Percentiles rank a stretch among this genome's conserved stretches.
phyloP scores from a whole-genome alignment of 371 early-diverging fungal species.

The Mortierella sp. region DNA sequence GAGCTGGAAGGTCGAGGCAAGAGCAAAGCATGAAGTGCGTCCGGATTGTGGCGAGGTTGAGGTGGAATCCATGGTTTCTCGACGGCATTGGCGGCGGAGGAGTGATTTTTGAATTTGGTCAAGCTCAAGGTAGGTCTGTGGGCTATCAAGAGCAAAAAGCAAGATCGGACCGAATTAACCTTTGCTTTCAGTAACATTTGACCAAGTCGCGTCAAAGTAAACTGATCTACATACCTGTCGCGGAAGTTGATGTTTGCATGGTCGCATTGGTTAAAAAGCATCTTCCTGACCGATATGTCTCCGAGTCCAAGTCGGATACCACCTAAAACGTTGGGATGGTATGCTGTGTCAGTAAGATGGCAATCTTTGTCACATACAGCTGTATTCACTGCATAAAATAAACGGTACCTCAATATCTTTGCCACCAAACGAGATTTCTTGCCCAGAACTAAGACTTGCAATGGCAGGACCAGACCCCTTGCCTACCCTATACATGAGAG shows the following conservation, averaged over 20 bases:
- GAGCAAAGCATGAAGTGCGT: constrained; percentile 29
- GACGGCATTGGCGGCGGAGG: neutral
- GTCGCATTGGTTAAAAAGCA: constrained; percentile 34
- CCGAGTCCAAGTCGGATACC: constrained; percentile 17
- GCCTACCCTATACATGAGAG: constrained; percentile 4
- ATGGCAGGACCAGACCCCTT: constrained; percentile 46
- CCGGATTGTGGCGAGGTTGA: constrained; percentile 31
- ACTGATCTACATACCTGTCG: neutral
- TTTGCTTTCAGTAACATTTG: neutral
- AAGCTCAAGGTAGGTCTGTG: neutral
- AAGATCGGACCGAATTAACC: neutral
- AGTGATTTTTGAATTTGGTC: constrained; percentile 37
- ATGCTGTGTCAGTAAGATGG: neutral
- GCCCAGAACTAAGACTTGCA: constrained; percentile 36
- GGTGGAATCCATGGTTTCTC: constrained; percentile 14
- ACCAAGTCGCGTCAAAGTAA: neutral
- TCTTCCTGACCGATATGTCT: constrained; percentile 27
- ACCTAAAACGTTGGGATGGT: neutral
- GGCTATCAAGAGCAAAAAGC: neutral
- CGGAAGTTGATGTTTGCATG: neutral
- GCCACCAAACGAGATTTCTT: constrained; percentile 57
- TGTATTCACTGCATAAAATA: neutral
- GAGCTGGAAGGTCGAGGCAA: constrained; percentile 36
- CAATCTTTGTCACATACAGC: neutral
- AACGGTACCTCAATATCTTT: constrained; percentile 63